Percentiles rank a stretch among this genome's conserved stretches.
Evolutionary conservation across 345 rosid genomes (phyloP).

Genomic region (Syzygium oleosum): DNA sequence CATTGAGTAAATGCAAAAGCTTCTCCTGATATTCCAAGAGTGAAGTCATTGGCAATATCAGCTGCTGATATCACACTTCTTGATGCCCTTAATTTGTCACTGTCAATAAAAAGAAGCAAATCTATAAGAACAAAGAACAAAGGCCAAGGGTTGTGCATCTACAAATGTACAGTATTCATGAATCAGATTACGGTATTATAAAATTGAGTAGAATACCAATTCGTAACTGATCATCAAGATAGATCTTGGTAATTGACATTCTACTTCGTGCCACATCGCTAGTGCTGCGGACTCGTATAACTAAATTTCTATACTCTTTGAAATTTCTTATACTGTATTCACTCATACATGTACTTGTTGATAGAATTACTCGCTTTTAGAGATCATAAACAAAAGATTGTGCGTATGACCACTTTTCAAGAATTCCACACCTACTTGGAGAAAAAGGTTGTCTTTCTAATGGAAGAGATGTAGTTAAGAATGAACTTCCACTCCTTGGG

Average conservation of each 20-base stretch:
- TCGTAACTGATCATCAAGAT: neutral
- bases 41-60: constrained; percentile 65
- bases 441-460: neutral
- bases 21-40: constrained; percentile 69
- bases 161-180: neutral
- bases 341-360: neutral
- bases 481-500: neutral
- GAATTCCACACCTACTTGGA: neutral
- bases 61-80: constrained; percentile 72
- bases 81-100: constrained; percentile 58
- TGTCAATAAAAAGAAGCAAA: constrained; percentile 11
- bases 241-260: neutral
- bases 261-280: neutral
- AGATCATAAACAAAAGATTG: neutral
- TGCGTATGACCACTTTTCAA: neutral
- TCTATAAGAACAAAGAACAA: neutral
- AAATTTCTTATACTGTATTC: neutral
- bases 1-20: constrained; percentile 68
- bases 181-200: neutral
- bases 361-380: neutral
- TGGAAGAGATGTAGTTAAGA: neutral
- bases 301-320: neutral
- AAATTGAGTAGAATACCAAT: neutral
- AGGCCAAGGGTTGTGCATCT: neutral
- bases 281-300: neutral